These are phyloP conservation scores for Pseudocercospora cruenta DNA, from an alignment of 2,329 filamentous ascomycete species.

Conservation along the genomic window DNA sequence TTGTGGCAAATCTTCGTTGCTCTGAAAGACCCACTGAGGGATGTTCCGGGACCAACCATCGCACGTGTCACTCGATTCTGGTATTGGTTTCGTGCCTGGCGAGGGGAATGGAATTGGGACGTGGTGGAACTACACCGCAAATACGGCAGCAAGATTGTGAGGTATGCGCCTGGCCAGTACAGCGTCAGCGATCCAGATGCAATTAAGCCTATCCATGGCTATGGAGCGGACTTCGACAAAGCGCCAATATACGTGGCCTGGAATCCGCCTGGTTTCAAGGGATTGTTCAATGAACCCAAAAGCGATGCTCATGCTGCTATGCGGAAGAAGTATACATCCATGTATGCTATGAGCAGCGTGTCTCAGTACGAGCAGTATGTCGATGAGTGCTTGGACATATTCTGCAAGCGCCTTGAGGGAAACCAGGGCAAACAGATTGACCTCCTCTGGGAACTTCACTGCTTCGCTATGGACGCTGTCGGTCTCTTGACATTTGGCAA, in stretches of 20 bases:
- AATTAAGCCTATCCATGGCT: conserved; percentile 47
- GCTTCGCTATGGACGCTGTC: conserved; percentile 44
- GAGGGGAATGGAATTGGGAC: conserved; percentile 20
- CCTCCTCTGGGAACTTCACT: conserved; percentile 16
- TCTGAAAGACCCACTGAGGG: conserved; percentile 6
- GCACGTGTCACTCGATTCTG: conserved; percentile 21
- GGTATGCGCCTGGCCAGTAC: conserved; percentile 74
- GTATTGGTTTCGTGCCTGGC: conserved; percentile 18
- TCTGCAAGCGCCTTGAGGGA: conserved; percentile 4
- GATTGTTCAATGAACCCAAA: conserved; percentile 17
- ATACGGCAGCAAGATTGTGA: conserved; percentile 65
- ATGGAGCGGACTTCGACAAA: conserved; percentile 32
- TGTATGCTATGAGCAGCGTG: conserved; percentile 20
- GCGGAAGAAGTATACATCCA: conserved; percentile 15
- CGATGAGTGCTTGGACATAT: conserved; percentile 11
- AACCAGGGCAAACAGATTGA: conserved; percentile 8
- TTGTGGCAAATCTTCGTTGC: too few species aligned
- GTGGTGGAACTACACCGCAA: conserved; percentile 59
- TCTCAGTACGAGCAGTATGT: conserved; percentile 16
- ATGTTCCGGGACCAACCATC: conserved; percentile 22
- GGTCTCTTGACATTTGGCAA: conserved; percentile 40
- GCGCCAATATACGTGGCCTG: conserved; percentile 30
- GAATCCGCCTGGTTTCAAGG: conserved; percentile 17
- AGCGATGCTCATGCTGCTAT: conserved; percentile 19
- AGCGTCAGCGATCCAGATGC: conserved; percentile 70